Percentiles rank a stretch among this genome's conserved stretches.
Conservation (phyloP, 1,284 basidiomycete species). For the Leucoagaricus sp. region DNA sequence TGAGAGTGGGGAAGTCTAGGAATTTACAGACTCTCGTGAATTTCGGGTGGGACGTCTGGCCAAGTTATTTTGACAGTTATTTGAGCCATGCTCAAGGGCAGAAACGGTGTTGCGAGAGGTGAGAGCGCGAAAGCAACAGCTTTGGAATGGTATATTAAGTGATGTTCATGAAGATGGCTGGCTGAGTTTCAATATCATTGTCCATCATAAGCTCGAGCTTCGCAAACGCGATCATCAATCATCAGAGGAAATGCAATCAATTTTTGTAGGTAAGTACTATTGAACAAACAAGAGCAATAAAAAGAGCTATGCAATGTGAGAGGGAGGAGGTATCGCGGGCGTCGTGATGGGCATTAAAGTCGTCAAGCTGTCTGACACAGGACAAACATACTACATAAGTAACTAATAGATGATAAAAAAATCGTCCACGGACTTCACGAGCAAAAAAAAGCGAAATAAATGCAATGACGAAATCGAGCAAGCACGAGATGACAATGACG, state of each 20-base stretch:
- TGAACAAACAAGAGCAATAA: background rate
- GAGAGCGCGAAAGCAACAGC: no score
- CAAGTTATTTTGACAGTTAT: no score
- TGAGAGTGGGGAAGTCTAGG: no score
- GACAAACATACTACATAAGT: conserved; percentile 12
- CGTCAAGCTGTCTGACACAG: conserved; percentile 6
- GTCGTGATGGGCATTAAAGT: conserved; percentile 6
- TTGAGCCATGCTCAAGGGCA: no score
- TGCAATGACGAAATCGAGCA: conserved; percentile 4
- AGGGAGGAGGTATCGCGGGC: conserved; percentile 9
- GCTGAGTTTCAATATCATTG: no score
- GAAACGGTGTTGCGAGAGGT: no score
- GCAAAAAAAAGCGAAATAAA: background rate
- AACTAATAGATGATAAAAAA: conserved; percentile 14
- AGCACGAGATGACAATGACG: background rate
- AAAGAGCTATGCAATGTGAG: background rate
- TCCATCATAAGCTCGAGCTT: no score
- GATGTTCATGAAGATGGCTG: no score
- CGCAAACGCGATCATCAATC: no score
- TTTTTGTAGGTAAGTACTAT: background rate
- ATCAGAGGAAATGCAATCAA: background rate
- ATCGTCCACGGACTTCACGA: background rate
- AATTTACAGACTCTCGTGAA: no score
- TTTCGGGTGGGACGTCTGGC: no score
- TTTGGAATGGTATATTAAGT: no score